phyloP scores from a whole-genome alignment of 805 yeast genomes.

The Pichia nakasei region DNA sequence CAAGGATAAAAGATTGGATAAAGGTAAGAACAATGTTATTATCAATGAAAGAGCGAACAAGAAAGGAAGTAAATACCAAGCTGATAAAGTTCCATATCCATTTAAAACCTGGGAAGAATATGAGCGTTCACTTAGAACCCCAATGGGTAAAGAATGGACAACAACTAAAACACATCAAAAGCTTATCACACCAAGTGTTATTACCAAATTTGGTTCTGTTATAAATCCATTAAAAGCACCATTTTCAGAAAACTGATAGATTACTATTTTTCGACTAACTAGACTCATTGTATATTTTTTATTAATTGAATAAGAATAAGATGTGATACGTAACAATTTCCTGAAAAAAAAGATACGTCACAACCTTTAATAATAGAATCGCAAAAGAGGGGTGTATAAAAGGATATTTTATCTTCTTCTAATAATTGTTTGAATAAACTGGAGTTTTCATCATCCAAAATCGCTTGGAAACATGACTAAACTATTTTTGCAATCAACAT shows the following conservation, averaged over 20 bases:
- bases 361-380: too few species aligned
- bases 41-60: slow-evolving; percentile 83
- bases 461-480: too few species aligned
- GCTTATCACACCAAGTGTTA: slow-evolving; percentile 79
- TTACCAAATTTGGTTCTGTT: slow-evolving; percentile 79
- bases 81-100: slow-evolving; percentile 90
- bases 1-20: slow-evolving; percentile 69
- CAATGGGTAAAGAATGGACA: slow-evolving; percentile 97
- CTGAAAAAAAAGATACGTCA: too few species aligned
- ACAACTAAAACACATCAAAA: slow-evolving; percentile 80
- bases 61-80: slow-evolving; percentile 76
- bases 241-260: slow-evolving; percentile 34
- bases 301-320: background rate
- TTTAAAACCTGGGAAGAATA: slow-evolving; percentile 90
- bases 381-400: too few species aligned
- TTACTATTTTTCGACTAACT: too few species aligned
- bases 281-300: background rate
- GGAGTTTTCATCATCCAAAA: too few species aligned
- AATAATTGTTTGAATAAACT: too few species aligned
- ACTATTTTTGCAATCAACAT: too few species aligned
- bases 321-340: background rate
- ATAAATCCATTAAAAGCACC: slow-evolving; percentile 89
- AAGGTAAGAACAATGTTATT: slow-evolving; percentile 68
- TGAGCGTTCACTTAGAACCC: slow-evolving; percentile 88
- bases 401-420: too few species aligned